These are phyloP conservation scores for Penicillium macrosclerotiorum DNA, from an alignment of 495 filamentous ascomycete genomes.

Conservation along the genomic window DNA sequence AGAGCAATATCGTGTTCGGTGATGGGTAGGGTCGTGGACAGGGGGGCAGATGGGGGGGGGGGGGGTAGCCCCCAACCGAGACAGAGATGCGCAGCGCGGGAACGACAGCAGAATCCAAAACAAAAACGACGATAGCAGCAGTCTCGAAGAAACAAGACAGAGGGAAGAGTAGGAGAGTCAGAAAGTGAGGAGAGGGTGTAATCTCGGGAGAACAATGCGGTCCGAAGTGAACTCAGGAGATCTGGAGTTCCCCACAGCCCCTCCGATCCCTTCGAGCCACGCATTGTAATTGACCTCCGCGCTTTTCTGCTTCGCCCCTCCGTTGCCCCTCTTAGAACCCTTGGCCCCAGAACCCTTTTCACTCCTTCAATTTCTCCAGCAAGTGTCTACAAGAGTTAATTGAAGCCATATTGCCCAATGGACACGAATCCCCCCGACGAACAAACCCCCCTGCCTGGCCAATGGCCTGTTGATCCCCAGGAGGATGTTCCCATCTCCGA, in stretches of 20 bases:
- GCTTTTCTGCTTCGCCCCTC: constrained; percentile 1
- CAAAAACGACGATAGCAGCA: neutral
- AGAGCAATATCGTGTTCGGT: constrained; percentile 5
- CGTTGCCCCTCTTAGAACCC: no score
- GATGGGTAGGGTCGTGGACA: constrained; percentile 6
- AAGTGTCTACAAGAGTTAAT: no score
- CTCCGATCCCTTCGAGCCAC: constrained; percentile 8
- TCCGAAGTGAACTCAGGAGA: constrained; percentile 12
- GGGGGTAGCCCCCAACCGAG: neutral
- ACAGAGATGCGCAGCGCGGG: no score
- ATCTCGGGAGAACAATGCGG: no score
- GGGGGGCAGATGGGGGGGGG: neutral
- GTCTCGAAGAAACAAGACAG: neutral
- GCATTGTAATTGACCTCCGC: neutral
- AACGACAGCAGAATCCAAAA: neutral
- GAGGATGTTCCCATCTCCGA: constrained; percentile 59
- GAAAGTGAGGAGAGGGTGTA: constrained; percentile 2
- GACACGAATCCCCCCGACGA: constrained; percentile 26
- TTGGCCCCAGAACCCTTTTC: no score
- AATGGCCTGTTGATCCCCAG: constrained; percentile 69
- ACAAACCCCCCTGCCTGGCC: constrained; percentile 43
- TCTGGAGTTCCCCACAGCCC: constrained; percentile 21
- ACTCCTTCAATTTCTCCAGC: neutral
- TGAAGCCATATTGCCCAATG: constrained; percentile 9
- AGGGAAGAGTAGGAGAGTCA: neutral